These are phyloP conservation scores for Zygosaccharomyces pseudorouxii DNA, from an alignment of 805 yeast species.

Conservation along the genomic window DNA sequence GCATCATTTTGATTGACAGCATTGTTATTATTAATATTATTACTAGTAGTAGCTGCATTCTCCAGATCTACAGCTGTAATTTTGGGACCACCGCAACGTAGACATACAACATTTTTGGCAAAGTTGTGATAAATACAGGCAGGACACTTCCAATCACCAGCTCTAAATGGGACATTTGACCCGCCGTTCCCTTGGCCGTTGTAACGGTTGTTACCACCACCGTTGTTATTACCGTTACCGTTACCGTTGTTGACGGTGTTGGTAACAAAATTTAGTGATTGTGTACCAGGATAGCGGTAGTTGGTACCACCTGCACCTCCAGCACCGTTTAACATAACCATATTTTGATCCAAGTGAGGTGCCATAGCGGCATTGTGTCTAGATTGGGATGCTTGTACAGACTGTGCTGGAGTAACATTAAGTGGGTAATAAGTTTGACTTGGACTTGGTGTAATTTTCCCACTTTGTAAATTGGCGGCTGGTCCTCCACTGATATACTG, in stretches of 20 bases:
- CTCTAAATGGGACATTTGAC: conserved; percentile 80
- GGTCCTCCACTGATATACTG: conserved; percentile 16
- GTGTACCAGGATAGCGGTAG: not conserved
- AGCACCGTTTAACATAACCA: conserved; percentile 6
- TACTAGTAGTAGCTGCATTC: conserved; percentile 7
- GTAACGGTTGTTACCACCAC: conserved; percentile 19
- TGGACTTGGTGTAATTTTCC: conserved; percentile 6
- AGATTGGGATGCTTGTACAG: conserved; percentile 7
- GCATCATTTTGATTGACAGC: conserved; percentile 7
- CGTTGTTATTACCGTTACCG: conserved; percentile 16
- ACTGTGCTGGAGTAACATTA: conserved; percentile 4
- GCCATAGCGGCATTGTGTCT: conserved; percentile 11
- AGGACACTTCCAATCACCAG: conserved; percentile 94
- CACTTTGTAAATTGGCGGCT: conserved; percentile 15
- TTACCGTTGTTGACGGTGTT: conserved; percentile 13
- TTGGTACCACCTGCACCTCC: not conserved
- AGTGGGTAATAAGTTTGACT: conserved; percentile 6
- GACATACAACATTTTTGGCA: conserved; percentile 82
- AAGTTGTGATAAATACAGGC: conserved; percentile 84
- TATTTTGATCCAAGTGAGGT: conserved; percentile 14
- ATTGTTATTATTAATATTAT: conserved; percentile 4
- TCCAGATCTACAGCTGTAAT: conserved; percentile 15
- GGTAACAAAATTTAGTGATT: not conserved
- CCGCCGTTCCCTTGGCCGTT: conserved; percentile 34
- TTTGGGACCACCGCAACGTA: conserved; percentile 79